Evolutionary conservation across 1,284 basidiomycete genomes (phyloP).

Genomic region (Dichomitus squalens): DNA sequence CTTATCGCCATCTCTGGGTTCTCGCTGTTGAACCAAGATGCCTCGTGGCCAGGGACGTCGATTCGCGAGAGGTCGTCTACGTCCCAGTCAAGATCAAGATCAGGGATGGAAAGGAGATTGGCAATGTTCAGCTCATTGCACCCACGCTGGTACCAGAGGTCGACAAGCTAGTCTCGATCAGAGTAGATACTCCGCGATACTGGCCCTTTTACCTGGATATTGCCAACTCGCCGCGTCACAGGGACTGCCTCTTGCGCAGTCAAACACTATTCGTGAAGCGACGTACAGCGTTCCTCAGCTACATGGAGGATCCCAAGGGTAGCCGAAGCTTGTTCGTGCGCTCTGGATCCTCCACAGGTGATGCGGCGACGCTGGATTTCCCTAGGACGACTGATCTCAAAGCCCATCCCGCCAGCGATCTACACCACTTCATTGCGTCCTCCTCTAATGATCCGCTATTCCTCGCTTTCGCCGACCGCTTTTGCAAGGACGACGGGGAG

Average conservation of each 20-base stretch:
- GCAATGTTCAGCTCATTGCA: constrained; percentile 78
- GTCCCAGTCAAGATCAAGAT: constrained; percentile 87
- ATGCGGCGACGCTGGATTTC: constrained; percentile 79
- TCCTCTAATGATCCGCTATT: constrained; percentile 81
- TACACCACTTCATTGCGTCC: constrained; percentile 82
- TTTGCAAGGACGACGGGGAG: constrained; percentile 62
- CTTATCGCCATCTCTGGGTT: constrained; percentile 94
- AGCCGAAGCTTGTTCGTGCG: constrained; percentile 88
- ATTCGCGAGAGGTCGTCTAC: constrained; percentile 87
- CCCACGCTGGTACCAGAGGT: constrained; percentile 92
- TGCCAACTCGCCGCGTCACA: constrained; percentile 66
- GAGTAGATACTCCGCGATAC: constrained; percentile 91
- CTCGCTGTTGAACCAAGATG: constrained; percentile 94
- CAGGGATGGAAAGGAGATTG: constrained; percentile 59
- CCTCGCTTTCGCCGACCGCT: constrained; percentile 75
- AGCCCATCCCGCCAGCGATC: constrained; percentile 66
- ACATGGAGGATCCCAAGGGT: constrained; percentile 90
- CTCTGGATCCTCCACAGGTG: constrained; percentile 74
- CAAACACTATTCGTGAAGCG: constrained; percentile 92
- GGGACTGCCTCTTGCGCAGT: constrained; percentile 67
- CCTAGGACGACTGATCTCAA: constrained; percentile 71
- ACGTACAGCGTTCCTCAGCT: constrained; percentile 89
- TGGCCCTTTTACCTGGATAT: constrained; percentile 90
- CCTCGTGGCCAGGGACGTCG: constrained; percentile 88
- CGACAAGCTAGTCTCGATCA: constrained; percentile 75